A percentile compares a stretch with the other conserved stretches of the same genome.
phyloP scores from a whole-genome alignment of 2,329 filamentous ascomycete genomes.

The Paramyrothecium sp. region DNA sequence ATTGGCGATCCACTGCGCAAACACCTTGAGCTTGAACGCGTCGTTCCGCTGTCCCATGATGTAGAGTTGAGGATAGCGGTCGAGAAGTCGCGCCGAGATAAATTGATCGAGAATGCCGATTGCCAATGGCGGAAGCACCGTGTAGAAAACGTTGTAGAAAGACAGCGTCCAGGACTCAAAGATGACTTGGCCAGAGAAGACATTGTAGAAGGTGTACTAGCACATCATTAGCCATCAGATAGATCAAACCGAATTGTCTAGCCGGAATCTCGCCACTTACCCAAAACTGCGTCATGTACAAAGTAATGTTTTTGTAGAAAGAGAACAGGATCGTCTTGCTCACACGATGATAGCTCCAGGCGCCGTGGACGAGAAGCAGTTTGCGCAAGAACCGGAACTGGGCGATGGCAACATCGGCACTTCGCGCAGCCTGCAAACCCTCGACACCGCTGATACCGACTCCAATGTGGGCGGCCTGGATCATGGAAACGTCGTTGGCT shows the following conservation, averaged over 20 bases:
- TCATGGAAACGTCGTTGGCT: conserved; percentile 99
- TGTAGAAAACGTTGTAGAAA: conserved; percentile 99
- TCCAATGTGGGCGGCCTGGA: conserved; percentile 96
- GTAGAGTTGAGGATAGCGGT: conserved; percentile 95
- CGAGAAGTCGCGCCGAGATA: conserved; percentile 87
- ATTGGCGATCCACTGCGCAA: conserved; percentile 88
- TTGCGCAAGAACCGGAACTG: conserved; percentile 96
- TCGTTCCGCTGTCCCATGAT: conserved; percentile 87
- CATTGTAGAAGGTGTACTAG: conserved; percentile 95
- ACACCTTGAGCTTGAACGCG: conserved; percentile 92
- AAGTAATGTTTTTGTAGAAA: conserved; percentile 98
- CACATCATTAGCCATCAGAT: conserved; percentile 20
- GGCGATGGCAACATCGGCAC: conserved; percentile 91
- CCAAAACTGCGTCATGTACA: conserved; percentile 99
- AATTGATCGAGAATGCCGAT: conserved; percentile 98
- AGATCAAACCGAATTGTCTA: neutral
- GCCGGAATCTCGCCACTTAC: conserved; percentile 48
- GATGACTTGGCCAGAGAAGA: conserved; percentile 95
- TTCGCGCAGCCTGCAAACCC: conserved; percentile 93
- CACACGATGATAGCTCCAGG: conserved; percentile 96
- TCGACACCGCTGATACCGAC: conserved; percentile 97
- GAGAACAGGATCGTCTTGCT: conserved; percentile 97
- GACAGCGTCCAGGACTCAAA: conserved; percentile 99
- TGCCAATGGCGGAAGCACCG: conserved; percentile 86
- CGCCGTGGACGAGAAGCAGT: conserved; percentile 88